Evolutionary conservation across 306 rosid genomes (phyloP).

Genomic region (Lathyrus tuberosus): DNA sequence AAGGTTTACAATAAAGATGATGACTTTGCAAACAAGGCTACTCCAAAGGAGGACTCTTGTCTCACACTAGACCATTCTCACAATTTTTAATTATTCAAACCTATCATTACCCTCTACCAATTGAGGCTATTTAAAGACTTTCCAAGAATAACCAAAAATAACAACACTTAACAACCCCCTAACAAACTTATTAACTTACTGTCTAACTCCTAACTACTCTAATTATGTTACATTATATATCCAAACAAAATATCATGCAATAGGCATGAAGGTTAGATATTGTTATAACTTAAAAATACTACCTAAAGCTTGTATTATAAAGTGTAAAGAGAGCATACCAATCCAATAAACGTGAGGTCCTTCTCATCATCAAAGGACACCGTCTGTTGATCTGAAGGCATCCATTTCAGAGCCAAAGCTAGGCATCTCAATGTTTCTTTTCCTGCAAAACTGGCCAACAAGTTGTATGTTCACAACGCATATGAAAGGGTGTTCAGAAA

Average conservation of each 20-base stretch:
- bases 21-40: too few relatives aligned
- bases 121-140: too few relatives aligned
- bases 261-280: constrained; percentile 20
- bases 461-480: constrained; percentile 34
- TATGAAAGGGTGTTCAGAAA: constrained; percentile 3
- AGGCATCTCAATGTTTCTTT: constrained; percentile 95
- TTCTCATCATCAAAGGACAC: constrained; percentile 79
- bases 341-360: constrained; percentile 95
- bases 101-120: too few relatives aligned
- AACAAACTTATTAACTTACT: too few relatives aligned
- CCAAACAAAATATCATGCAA: not conserved
- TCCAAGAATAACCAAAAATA: too few relatives aligned
- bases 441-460: constrained; percentile 87
- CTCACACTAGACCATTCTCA: too few relatives aligned
- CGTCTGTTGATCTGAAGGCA: constrained; percentile 69
- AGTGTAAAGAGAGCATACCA: constrained; percentile 90
- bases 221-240: too few relatives aligned
- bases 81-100: too few relatives aligned
- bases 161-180: too few relatives aligned
- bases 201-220: too few relatives aligned
- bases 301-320: constrained; percentile 36
- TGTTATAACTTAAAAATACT: constrained; percentile 31
- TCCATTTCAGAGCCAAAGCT: constrained; percentile 86
- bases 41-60: too few relatives aligned
- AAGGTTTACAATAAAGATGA: too few relatives aligned